Evolutionary conservation across 208 protist genomes (phyloP).

Genomic region (Acanthamoeba healyi): DNA sequence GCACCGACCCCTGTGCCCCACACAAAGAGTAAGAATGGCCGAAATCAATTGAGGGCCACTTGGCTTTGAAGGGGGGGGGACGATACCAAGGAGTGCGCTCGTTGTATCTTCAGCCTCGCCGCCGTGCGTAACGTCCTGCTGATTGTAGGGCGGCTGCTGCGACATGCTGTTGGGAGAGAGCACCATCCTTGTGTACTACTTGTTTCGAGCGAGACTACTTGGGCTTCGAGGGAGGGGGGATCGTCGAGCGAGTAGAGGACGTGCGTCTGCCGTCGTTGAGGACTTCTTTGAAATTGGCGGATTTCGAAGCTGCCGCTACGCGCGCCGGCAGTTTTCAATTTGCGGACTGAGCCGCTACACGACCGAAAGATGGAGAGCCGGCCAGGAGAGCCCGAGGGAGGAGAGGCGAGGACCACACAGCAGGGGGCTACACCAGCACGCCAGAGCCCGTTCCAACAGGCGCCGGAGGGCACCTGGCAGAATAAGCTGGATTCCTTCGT

Average conservation of each 20-base stretch:
- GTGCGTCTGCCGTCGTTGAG: no score
- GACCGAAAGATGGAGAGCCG: neutral
- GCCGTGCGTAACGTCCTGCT: neutral
- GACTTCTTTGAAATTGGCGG: neutral
- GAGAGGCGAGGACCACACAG: neutral
- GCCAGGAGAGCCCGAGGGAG: neutral
- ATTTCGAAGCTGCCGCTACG: no score
- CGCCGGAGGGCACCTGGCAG: slow-evolving; percentile 6
- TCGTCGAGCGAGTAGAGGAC: no score
- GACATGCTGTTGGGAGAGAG: neutral
- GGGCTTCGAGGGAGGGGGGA: no score
- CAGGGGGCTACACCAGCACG: no score
- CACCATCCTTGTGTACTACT: neutral
- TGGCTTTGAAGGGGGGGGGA: neutral
- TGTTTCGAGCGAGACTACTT: no score
- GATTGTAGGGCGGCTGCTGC: slow-evolving; percentile 10
- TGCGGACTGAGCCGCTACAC: no score
- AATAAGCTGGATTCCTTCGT: neutral
- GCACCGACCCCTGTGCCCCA: neutral
- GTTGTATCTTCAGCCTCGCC: neutral
- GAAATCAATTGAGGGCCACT: neutral
- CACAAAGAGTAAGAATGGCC: neutral
- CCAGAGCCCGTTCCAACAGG: neutral
- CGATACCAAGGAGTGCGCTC: neutral
- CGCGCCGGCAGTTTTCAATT: no score